Base-by-base conservation (phyloP, 2,329 filamentous ascomycete species). In the Neopestalotiopsis rosae region DNA sequence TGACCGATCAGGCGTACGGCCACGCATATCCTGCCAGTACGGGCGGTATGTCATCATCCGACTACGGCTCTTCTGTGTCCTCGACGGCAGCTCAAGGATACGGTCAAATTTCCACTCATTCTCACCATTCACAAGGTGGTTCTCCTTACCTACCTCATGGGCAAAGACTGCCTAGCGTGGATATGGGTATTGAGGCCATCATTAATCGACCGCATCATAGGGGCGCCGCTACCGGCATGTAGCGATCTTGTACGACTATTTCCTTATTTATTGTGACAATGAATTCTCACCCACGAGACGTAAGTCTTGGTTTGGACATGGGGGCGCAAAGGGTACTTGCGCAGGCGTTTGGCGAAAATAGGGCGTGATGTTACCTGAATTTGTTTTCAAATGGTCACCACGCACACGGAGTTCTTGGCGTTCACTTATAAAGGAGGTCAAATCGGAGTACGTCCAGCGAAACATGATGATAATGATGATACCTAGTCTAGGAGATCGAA, bases 121-220 rank as follows among this genome's bases (percentile, higher is more conserved):
- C 73, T 56, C 74, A 79, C 70, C 77, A 79, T 72, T 72, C 77
- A 65, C 80, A 82, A 71, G 80, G 80, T 12, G 79, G 78, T 34
- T 86, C 85, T 68, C 84, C 85, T 3, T 88, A 87, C 69, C 76
- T 87, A 79, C 79, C 76, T 63, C 80, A 82, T 71, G 79, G 81
- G 9, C 82, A 84, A 72, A 79, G 88, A 57, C 80, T 89, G 67
- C 82, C 88, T 5, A 87, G 86, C 71, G 85, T 86, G 63, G 88
- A 90, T 73, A 90, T 90, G 87, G 87, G 86, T 30, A 90, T 91
- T 73, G 85, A 86, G 65, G 81, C 86, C 65, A 85, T 90, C 69
- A 88, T 90, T 72, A 88, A 89, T 77, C 82, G 86, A 30, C 81
- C 84, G 14, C 73, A 74, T 24, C 73, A 76, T 67, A 62, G 69